Conservation (phyloP, 2,329 filamentous ascomycete species). For the Penicillium sp. region DNA sequence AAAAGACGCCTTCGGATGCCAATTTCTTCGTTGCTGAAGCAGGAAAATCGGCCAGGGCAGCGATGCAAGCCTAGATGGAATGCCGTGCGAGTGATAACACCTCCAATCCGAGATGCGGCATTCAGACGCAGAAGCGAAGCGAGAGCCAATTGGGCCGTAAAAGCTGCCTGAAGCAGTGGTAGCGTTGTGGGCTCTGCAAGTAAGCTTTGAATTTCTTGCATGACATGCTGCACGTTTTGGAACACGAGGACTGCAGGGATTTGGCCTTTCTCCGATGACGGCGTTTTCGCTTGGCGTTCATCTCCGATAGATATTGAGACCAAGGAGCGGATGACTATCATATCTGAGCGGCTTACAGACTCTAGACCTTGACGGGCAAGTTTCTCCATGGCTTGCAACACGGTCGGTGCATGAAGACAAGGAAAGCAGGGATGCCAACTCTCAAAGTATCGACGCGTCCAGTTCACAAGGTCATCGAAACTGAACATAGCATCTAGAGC, state of each 20-base stretch:
- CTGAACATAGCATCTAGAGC: slow-evolving; percentile 22
- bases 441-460: slow-evolving; percentile 60
- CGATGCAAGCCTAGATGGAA: slow-evolving; percentile 63
- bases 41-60: slow-evolving; percentile 57
- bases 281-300: slow-evolving; percentile 47
- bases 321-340: slow-evolving; percentile 53
- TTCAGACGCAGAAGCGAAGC: slow-evolving; percentile 61
- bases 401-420: slow-evolving; percentile 58
- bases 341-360: slow-evolving; percentile 41
- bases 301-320: slow-evolving; percentile 60
- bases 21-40: slow-evolving; percentile 53
- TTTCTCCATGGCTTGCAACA: slow-evolving; percentile 54
- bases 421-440: slow-evolving; percentile 63
- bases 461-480: slow-evolving; percentile 56
- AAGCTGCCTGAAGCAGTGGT: slow-evolving; percentile 54
- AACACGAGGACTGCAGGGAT: slow-evolving; percentile 54
- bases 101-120: slow-evolving; percentile 60
- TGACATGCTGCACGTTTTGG: slow-evolving; percentile 54
- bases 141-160: slow-evolving; percentile 59
- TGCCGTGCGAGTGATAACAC: slow-evolving; percentile 58
- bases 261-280: slow-evolving; percentile 21
- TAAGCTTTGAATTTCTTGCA: slow-evolving; percentile 54
- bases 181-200: slow-evolving; percentile 55
- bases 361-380: slow-evolving; percentile 41
- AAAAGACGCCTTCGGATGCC: slow-evolving; percentile 58